Conservation (phyloP, 495 filamentous ascomycete species). For the Aspergillus bertholletiae region DNA sequence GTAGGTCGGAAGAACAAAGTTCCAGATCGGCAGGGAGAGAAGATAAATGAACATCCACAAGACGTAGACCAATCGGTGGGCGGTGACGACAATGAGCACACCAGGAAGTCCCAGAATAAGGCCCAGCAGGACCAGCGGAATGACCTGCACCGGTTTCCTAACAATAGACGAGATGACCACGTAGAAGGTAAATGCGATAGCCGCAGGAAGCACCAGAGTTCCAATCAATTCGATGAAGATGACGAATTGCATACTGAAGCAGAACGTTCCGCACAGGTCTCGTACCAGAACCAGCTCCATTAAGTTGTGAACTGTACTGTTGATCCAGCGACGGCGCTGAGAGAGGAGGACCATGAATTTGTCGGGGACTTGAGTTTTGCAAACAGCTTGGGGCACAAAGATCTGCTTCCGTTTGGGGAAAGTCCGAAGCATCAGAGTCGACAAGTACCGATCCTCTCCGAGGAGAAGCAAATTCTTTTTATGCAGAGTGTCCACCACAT, state of each 20-base stretch:
- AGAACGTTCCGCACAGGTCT: constrained; percentile 98
- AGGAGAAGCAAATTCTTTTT: constrained; percentile 96
- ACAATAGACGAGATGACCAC: constrained; percentile 88
- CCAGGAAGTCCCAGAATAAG: constrained; percentile 93
- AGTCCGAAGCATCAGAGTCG: constrained; percentile 95
- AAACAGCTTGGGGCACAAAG: constrained; percentile 96
- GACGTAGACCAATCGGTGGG: constrained; percentile 91
- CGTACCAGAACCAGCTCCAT: constrained; percentile 96
- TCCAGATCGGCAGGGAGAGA: constrained; percentile 92
- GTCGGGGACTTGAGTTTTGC: constrained; percentile 96
- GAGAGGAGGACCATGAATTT: constrained; percentile 88
- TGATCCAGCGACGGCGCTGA: constrained; percentile 97
- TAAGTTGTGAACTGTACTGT: constrained; percentile 97
- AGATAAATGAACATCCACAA: constrained; percentile 98
- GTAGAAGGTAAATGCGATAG: constrained; percentile 96
- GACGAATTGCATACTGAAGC: constrained; percentile 99
- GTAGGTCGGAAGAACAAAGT: constrained; percentile 90
- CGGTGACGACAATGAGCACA: constrained; percentile 89
- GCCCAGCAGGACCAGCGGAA: constrained; percentile 85
- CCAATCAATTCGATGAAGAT: constrained; percentile 95
- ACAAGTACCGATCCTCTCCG: constrained; percentile 95
- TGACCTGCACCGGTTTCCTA: constrained; percentile 77
- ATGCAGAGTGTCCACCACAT: constrained; percentile 97
- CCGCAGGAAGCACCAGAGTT: constrained; percentile 90
- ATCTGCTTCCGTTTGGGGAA: constrained; percentile 99